phyloP scores from a whole-genome alignment of 2,329 filamentous ascomycete species.

The Xylariales sp. region DNA sequence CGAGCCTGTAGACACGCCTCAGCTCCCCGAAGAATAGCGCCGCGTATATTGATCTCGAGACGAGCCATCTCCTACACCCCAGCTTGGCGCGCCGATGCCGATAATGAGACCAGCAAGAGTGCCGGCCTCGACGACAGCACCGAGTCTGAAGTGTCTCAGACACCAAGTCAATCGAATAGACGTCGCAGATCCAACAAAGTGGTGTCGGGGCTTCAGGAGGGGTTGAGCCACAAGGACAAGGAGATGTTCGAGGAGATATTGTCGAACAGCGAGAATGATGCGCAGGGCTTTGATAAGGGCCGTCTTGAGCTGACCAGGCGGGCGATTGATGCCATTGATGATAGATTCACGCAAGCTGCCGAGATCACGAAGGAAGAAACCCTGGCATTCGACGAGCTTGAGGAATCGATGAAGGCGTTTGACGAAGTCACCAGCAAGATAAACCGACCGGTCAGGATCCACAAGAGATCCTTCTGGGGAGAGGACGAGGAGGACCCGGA shows the following conservation, averaged over 20 bases:
- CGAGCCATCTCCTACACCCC: constrained; percentile 25
- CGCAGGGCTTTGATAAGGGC: no score
- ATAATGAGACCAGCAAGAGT: constrained; percentile 12
- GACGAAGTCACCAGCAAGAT: constrained; percentile 27
- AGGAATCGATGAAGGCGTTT: constrained; percentile 24
- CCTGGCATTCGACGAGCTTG: no score
- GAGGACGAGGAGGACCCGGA: constrained; percentile 24
- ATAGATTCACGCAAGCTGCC: no score
- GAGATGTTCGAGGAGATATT: background rate
- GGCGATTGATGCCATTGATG: no score
- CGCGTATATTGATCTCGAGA: constrained; percentile 18
- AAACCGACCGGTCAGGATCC: constrained; percentile 15
- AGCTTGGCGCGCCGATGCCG: constrained; percentile 14
- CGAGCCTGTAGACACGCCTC: constrained; percentile 28
- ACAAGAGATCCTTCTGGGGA: constrained; percentile 20
- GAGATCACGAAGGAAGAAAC: no score
- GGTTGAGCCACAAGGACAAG: constrained; percentile 4
- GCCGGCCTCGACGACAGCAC: constrained; percentile 8
- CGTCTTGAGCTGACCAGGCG: no score
- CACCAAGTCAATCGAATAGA: background rate
- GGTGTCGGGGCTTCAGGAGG: constrained; percentile 4
- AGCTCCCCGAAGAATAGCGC: constrained; percentile 13
- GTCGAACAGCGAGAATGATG: no score
- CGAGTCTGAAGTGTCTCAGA: background rate
- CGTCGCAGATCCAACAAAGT: constrained; percentile 8